Evolutionary conservation across 1,284 basidiomycete species (phyloP), one percentile per base, ranked within the genome.

Genomic region (Ceratobasidium papillatum): DNA sequence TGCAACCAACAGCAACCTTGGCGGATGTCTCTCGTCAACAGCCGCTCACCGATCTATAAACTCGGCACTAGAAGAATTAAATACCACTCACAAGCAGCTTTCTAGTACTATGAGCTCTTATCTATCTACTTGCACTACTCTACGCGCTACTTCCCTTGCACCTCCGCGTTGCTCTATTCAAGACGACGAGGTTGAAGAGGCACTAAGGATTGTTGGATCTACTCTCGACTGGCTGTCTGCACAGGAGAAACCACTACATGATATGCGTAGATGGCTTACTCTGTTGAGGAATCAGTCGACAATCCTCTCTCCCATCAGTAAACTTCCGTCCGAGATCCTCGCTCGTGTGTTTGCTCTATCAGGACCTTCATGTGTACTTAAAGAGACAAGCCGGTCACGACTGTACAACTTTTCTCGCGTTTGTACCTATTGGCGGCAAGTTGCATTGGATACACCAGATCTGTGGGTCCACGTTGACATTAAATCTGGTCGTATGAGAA

Each of bases 391-490:
- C 2, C 3, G 34, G 1, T 14, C 25, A 3, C 11, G 30, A 17
- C 19, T n/a, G 11, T 41, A 45, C 25, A 17, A 27, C 8, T 25
- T 34, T 36, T 14, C 36, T 38, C 19, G 5, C 19, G 36, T 59
- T n/a, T 59, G 56, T 12, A 38, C 56, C 32, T 38, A 59, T 34
- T 59, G 56, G 56, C 32, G 56, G 56, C 34, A 22, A 34, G 36
- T 59, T 38, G 56, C 56, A 19, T 59, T 59, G 36, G n/a, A 30
- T n/a, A n/a, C 22, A 17, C 3, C 56, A 1, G n/a, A 5, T 22
- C 56, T 59, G n/a, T 59, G 56, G 56, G 19, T 19, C 8, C 56
- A 59, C 36, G 14, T 59, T 14, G 56, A 59, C 56, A n/a, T 59
- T 22, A 19, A 17, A 8, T 9, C 27, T 4, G 32, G 19, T 22